Percentiles rank a stretch among this genome's conserved stretches.
These are phyloP conservation scores for Xylariaceae sp. DNA, from an alignment of 2,329 filamentous ascomycete species.

Conservation along the genomic window DNA sequence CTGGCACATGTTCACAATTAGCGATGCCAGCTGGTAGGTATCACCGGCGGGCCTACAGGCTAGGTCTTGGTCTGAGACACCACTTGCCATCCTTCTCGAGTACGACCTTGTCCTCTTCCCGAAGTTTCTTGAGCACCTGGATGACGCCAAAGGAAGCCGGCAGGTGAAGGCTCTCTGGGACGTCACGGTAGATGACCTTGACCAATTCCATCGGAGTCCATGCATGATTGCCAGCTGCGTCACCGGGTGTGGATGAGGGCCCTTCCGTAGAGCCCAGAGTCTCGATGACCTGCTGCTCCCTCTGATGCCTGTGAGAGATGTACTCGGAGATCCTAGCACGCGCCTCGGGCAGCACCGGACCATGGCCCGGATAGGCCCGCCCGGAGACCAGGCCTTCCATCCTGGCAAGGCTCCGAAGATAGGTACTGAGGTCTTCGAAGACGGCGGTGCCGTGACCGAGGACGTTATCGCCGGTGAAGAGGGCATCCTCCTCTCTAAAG, in stretches of 20 bases:
- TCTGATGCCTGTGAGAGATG: slow-evolving; percentile 69
- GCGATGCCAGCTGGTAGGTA: slow-evolving; percentile 2
- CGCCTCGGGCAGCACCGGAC: slow-evolving; percentile 69
- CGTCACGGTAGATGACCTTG: slow-evolving; percentile 77
- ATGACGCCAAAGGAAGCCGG: slow-evolving; percentile 71
- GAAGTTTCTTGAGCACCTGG: slow-evolving; percentile 75
- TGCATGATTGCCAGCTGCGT: slow-evolving; percentile 24
- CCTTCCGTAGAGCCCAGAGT: slow-evolving; percentile 46
- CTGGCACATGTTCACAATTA: slow-evolving; percentile 7
- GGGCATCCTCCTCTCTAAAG: slow-evolving; percentile 70
- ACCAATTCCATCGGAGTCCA: slow-evolving; percentile 79
- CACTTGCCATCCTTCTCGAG: slow-evolving; percentile 36
- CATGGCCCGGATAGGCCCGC: slow-evolving; percentile 82
- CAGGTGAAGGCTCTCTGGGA: slow-evolving; percentile 67
- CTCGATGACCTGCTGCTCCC: slow-evolving; percentile 72
- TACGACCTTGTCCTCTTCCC: slow-evolving; percentile 63
- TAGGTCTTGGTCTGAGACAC: slow-evolving; percentile 39
- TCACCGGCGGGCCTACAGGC: slow-evolving; percentile 30
- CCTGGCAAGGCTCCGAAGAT: slow-evolving; percentile 61
- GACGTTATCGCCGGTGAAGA: slow-evolving; percentile 88
- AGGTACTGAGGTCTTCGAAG: slow-evolving; percentile 69
- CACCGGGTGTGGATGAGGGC: slow-evolving; percentile 17
- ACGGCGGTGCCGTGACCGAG: slow-evolving; percentile 82
- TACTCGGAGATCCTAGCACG: slow-evolving; percentile 72
- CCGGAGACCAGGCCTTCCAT: slow-evolving; percentile 64